Evolutionary conservation across 2,329 filamentous ascomycete genomes (phyloP), one percentile per base, ranked within the genome.

Genomic region (Curvularia sp.): DNA sequence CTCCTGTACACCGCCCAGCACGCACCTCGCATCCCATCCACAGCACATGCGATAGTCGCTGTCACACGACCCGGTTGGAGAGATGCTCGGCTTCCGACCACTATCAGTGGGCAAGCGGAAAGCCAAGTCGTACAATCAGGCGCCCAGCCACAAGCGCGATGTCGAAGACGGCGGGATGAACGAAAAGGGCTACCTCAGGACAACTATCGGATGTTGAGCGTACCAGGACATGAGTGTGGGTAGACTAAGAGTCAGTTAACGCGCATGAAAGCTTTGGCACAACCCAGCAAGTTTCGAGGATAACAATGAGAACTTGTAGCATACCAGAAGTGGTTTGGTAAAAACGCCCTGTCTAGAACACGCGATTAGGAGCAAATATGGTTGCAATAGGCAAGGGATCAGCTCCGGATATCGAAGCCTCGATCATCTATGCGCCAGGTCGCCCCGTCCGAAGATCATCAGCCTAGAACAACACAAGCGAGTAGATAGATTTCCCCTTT

Each of bases 101-200:
- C 65, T 77, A 13, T 68, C 68, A 43, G 70, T 77, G 57, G 75
- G 68, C 39, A 78, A 77, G 70, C 73, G 75, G 65, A 77, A 76
- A 60, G 50, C 68, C 36, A 70, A 72, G 34, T 59, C 68, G 23
- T 75, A 76, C 66, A 70, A 69, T 45, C 60, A 72, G 43, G 64
- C 73, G 19, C 68, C 71, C 3, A n/a, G 42, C 59, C 34, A 57
- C 69, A 70, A 74, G 43, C 66, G 74, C 58, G 69, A 77, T 55
- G 56, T 72, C 41, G 74, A 75, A 50, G 68, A 74, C 43, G 67
- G 61, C 56, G 68, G 72, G 45, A 71, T 74, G 61, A 65, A 74
- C 45, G 80, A 81, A 61, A 81, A 80, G 60, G 71, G 68, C 50
- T n/a, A n/a, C n/a, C n/a, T n/a, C 7, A n/a, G 13, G 5, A 8